Evolutionary conservation across 768 basidiomycete species (phyloP), one percentile per base, ranked within the genome.

Genomic region (Boletus subparvulus): DNA sequence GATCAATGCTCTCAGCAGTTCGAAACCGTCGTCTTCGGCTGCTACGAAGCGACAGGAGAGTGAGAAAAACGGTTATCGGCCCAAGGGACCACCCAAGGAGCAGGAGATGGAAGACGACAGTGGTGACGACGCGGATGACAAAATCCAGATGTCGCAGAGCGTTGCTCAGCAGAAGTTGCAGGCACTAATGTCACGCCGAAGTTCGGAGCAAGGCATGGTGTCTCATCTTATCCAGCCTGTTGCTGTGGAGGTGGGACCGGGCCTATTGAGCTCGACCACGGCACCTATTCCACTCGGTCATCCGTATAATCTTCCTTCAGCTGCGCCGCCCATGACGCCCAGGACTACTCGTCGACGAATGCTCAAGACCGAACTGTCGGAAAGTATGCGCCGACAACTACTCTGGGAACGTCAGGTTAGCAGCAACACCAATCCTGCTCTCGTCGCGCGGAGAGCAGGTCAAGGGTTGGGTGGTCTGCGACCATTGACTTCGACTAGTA

Each of bases 301-400:
- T 68, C 86, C 89, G 7, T 90, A 91, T 73, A 88, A 90, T 64
- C 79, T 92, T 26, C 90, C 90, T 0, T 77, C 80, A 12, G 75
- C 82, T 33, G 74, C 78, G 0, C 75, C 82, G 17, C 90, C 90
- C 3, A 87, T 88, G 61, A 92, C 91, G 1, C 94, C 94, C 0
- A 84, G 89, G 36, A 92, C 94, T 42, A 94, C 92, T 3, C 81
- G 94, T 3, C 78, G 90, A 48, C 80, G 83, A 61, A 95, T 95
- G 90, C 78, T 95, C 45, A 79, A 85, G 53, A 88, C 86, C 5
- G 94, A 96, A 72, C 77, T 96, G 67, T 87, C 88, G 33, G 94
- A 96, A 73, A 88, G 86, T 56, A 73, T 96, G 59, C 78, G 94
- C 21, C 77, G 88, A 45, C 90, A 94, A 63, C 68, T 94, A 54